Conservation (phyloP, 78 protist species). For the Mantamonas sphyraenae region DNA sequence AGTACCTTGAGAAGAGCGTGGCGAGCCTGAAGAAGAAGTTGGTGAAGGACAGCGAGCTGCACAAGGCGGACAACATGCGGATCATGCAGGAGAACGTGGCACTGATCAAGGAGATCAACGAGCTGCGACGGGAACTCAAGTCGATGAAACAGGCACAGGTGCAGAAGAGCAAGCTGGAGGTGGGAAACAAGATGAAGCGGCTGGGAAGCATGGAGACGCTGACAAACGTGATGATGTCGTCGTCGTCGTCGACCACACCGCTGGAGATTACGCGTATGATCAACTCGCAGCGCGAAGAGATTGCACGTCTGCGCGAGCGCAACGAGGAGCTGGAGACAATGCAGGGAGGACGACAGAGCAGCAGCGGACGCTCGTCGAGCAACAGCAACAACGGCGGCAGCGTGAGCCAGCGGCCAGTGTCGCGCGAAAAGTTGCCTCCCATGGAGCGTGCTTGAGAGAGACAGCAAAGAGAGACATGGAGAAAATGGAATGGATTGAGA, state of each 20-base stretch:
- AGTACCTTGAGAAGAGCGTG: slow-evolving; percentile 43
- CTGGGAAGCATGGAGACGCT: background rate
- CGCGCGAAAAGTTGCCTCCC: slow-evolving; percentile 18
- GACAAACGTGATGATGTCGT: background rate
- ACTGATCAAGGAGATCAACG: slow-evolving; percentile 6
- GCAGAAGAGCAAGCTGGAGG: no score
- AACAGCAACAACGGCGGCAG: background rate
- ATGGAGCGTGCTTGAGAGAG: slow-evolving; percentile 9
- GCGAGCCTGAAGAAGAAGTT: slow-evolving; percentile 45
- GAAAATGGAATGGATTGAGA: no score
- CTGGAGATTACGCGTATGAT: background rate
- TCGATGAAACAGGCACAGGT: background rate
- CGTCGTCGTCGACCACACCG: background rate
- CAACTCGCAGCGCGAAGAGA: slow-evolving; percentile 7
- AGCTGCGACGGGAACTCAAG: slow-evolving; percentile 6
- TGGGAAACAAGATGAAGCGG: background rate
- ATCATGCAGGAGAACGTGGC: slow-evolving; percentile 59
- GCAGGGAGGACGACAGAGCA: background rate
- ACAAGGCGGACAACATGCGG: slow-evolving; percentile 25
- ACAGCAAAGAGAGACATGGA: background rate
- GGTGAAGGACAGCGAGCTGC: slow-evolving; percentile 30
- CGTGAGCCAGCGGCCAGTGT: background rate
- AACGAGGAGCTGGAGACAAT: background rate
- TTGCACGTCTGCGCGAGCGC: background rate
- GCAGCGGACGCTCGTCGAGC: background rate